Base-by-base conservation (phyloP, 768 basidiomycete species). In the Amanita exitialis region DNA sequence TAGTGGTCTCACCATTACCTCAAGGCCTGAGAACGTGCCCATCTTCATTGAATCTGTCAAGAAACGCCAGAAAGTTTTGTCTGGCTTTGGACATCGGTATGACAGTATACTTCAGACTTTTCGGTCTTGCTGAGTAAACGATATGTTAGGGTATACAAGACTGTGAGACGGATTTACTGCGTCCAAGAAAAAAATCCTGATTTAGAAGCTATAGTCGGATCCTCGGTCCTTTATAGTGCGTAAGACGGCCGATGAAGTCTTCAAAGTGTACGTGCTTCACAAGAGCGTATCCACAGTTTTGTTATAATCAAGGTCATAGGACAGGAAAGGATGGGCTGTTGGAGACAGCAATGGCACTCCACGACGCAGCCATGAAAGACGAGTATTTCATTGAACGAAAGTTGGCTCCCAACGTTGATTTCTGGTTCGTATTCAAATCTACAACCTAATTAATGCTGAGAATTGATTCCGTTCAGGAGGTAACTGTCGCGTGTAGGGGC, bases 171-270 rank as follows among this genome's bases (percentile, higher is more conserved):
- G 15, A 23, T 8, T 28, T 44, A 9, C 21, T 39, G 10, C 28
- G 23, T 46, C 42, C 20, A 44, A 39, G 42, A 39, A 30, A 32
- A 42, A 34, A 32, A 32, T 18, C 45, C 23, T 42, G 12, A 49
- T 32, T 53, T n/a, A 55, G 48, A 25, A 28, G 34, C 47, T 13
- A 28, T 56, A 90, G 85, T 91, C 90, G 13, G 92, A 95, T 64
- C 92, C 92, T 20, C 79, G 92, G 18, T 91, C 88, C 4, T 90
- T 86, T 64, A 90, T 95, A 61, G 87, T 95, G 46, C 83, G 90
- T 52, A 86, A 87, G 68, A 90, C 82, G 3, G 92, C 91, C 6
- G 83, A 90, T 61, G 90, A 92, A 56, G 90, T 93, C n/a, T 93
- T 93, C 70, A 80, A 81, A 63, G 78, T 90, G 86, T 89, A 62